Conservation (phyloP, 169 alveolate genomes). For the Eimeria mitis region DNA sequence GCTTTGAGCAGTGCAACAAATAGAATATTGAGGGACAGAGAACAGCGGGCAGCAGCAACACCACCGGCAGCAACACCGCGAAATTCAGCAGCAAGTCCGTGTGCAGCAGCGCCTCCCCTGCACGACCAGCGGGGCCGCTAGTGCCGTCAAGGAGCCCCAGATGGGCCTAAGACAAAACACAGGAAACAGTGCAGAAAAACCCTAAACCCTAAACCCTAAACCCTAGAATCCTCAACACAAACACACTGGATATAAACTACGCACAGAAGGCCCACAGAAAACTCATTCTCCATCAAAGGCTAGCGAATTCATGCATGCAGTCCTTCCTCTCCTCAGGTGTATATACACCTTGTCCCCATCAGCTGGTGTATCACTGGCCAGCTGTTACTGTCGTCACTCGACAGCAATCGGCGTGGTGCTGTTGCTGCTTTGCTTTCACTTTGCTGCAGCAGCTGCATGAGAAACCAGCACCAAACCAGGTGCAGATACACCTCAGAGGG, state of each 20-base stretch:
- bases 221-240: not conserved
- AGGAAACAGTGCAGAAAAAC: not conserved
- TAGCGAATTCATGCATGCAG: not conserved
- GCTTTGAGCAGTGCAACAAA: not conserved
- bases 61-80: slow-evolving; percentile 49
- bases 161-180: slow-evolving; percentile 11
- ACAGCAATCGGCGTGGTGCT: not conserved
- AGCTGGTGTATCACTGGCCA: not conserved
- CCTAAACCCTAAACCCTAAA: not conserved
- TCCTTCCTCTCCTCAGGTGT: not conserved
- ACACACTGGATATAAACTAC: not conserved
- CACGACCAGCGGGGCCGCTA: slow-evolving; percentile 67
- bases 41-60: slow-evolving; percentile 57
- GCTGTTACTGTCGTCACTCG: not conserved
- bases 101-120: slow-evolving; percentile 25
- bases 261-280: too few relatives aligned
- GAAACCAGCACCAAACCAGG: not conserved
- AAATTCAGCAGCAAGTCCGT: slow-evolving; percentile 24
- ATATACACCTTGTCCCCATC: not conserved
- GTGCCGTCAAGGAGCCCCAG: slow-evolving; percentile 50
- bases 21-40: slow-evolving; percentile 23
- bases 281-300: too few relatives aligned
- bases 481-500: not conserved
- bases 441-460: not conserved
- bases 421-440: not conserved